phyloP scores from a whole-genome alignment of 768 basidiomycete species.

The Lactarius psammicola region DNA sequence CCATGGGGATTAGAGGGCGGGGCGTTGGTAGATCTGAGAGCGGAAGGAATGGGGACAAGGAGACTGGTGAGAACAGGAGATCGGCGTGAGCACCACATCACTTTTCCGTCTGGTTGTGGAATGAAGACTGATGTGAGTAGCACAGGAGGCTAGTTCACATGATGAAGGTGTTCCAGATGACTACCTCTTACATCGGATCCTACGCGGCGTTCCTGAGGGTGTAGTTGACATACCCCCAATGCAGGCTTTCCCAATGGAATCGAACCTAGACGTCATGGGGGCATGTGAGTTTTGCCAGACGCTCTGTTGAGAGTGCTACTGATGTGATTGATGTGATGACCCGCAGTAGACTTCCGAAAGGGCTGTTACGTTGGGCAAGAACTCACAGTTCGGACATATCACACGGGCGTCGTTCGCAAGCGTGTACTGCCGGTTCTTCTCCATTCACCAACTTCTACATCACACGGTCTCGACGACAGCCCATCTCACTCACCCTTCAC shows the following conservation, averaged over 20 bases:
- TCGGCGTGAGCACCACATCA: constrained; percentile 56
- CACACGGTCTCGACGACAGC: constrained; percentile 2
- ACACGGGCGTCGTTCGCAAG: constrained; percentile 89
- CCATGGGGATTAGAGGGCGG: constrained; percentile 62
- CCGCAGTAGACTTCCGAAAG: constrained; percentile 89
- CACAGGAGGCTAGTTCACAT: constrained; percentile 54
- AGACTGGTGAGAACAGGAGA: constrained; percentile 68
- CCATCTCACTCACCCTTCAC: background rate
- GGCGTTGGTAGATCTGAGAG: constrained; percentile 61
- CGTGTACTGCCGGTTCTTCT: constrained; percentile 81
- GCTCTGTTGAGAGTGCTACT: constrained; percentile 2
- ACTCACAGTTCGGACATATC: constrained; percentile 93
- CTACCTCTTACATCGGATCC: constrained; percentile 76
- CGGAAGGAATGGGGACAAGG: constrained; percentile 75
- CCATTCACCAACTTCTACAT: constrained; percentile 33
- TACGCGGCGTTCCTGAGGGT: constrained; percentile 88
- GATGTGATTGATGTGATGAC: constrained; percentile 20
- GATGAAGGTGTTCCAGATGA: constrained; percentile 51
- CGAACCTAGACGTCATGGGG: constrained; percentile 93
- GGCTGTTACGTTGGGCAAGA: constrained; percentile 99
- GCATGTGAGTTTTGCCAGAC: constrained; percentile 56
- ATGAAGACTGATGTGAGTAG: constrained; percentile 36
- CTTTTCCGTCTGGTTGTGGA: constrained; percentile 12
- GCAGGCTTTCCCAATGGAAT: constrained; percentile 89
- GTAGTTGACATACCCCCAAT: constrained; percentile 68